Evolutionary conservation across 1,139 yeast species (phyloP).

Genomic region (Yamadazyma dushanensis): DNA sequence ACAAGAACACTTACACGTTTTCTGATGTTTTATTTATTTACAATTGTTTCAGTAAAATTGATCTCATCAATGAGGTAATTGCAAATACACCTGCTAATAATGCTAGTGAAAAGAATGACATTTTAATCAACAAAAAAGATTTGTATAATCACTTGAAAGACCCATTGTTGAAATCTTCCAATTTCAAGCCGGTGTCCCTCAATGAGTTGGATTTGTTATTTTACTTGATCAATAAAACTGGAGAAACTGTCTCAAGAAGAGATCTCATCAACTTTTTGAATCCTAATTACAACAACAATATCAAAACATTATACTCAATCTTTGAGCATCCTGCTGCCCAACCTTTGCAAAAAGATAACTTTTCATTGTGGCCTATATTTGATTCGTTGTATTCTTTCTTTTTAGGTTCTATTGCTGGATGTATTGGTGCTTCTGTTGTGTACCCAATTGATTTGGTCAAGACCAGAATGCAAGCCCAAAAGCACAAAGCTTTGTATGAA

Average conservation of each 20-base stretch:
- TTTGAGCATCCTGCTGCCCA: conserved; percentile 47
- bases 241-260: conserved; percentile 51
- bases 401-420: conserved; percentile 94
- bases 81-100: conserved; percentile 54
- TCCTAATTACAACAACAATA: conserved; percentile 43
- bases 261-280: conserved; percentile 52
- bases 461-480: conserved; percentile 97
- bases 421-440: conserved; percentile 97
- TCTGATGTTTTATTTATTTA: conserved; percentile 45
- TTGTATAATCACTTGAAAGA: conserved; percentile 50
- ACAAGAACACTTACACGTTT: conserved; percentile 35
- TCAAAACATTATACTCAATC: conserved; percentile 35
- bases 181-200: conserved; percentile 48
- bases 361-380: conserved; percentile 59
- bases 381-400: conserved; percentile 87
- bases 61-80: conserved; percentile 58
- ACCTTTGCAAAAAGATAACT: conserved; percentile 37
- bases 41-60: conserved; percentile 45
- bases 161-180: conserved; percentile 52
- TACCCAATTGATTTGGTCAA: conserved; percentile 96
- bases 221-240: conserved; percentile 46
- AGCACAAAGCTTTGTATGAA: conserved; percentile 67
- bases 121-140: conserved; percentile 43
- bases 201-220: conserved; percentile 48
- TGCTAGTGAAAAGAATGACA: conserved; percentile 45